Conservation (phyloP, 2,329 filamentous ascomycete genomes). For the Aspergillus luchuensis region DNA sequence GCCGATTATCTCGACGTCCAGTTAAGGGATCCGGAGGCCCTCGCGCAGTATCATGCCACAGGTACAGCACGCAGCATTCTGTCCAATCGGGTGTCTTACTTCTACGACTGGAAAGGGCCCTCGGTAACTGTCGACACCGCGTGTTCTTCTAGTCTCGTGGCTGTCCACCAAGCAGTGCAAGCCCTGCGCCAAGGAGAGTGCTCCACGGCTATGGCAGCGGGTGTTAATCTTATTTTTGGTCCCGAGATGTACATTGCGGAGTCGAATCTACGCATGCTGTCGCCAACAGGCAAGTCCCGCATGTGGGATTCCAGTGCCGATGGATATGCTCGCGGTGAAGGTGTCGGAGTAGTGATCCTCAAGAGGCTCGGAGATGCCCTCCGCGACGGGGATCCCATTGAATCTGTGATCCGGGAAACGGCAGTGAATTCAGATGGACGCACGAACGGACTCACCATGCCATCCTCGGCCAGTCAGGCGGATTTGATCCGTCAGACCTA, state of each 20-base stretch:
- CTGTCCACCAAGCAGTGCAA: slow-evolving; percentile 31
- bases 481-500: slow-evolving; percentile 40
- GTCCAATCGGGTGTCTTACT: slow-evolving; percentile 39
- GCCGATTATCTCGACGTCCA: slow-evolving; percentile 10
- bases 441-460: slow-evolving; percentile 30
- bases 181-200: slow-evolving; percentile 26
- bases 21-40: background rate
- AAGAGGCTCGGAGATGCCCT: slow-evolving; percentile 53
- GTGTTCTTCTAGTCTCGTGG: slow-evolving; percentile 42
- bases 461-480: slow-evolving; percentile 34
- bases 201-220: slow-evolving; percentile 13
- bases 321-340: slow-evolving; percentile 55
- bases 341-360: slow-evolving; percentile 51
- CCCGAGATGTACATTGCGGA: slow-evolving; percentile 19
- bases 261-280: slow-evolving; percentile 42
- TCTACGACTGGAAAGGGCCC: slow-evolving; percentile 26
- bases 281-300: slow-evolving; percentile 52
- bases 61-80: slow-evolving; percentile 34
- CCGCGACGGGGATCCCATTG: slow-evolving; percentile 44
- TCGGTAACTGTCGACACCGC: slow-evolving; percentile 47
- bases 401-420: slow-evolving; percentile 33
- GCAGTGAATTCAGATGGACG: slow-evolving; percentile 32
- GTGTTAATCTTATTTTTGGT: slow-evolving; percentile 16
- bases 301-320: slow-evolving; percentile 47
- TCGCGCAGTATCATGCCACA: slow-evolving; percentile 13